Conservation (phyloP, 2,329 filamentous ascomycete species). For the Exserohilum rostratum region DNA sequence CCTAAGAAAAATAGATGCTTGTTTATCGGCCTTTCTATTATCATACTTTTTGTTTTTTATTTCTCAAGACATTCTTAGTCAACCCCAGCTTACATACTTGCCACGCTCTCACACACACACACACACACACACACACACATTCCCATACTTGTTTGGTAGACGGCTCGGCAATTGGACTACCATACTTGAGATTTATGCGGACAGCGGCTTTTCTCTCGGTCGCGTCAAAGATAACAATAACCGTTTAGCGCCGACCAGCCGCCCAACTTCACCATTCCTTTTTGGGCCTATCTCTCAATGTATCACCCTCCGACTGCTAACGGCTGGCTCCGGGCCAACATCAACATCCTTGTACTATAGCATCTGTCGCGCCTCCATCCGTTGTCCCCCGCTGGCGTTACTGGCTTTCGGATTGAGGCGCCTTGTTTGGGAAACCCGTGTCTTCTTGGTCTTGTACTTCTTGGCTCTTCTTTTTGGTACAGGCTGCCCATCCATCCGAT, state of each 20-base stretch:
- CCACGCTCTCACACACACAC: too few relatives aligned
- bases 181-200: background rate
- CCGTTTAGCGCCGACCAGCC: background rate
- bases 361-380: background rate
- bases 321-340: background rate
- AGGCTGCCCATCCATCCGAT: too few relatives aligned
- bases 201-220: slow-evolving; percentile 4
- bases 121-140: too few relatives aligned
- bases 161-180: background rate
- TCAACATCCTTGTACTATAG: slow-evolving; percentile 4
- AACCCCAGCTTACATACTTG: background rate
- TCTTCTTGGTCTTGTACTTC: background rate
- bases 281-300: background rate
- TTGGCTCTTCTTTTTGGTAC: background rate
- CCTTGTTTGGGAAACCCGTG: background rate
- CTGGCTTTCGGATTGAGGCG: background rate
- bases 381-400: background rate
- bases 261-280: background rate
- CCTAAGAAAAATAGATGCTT: background rate
- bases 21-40: background rate
- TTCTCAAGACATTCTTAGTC: background rate
- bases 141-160: too few relatives aligned
- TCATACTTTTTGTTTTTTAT: background rate
- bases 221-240: background rate
- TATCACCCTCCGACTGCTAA: background rate